Evolutionary conservation across 2,329 filamentous ascomycete genomes (phyloP), one percentile per base, ranked within the genome.

Genomic region (Lizonia empirigonia): DNA sequence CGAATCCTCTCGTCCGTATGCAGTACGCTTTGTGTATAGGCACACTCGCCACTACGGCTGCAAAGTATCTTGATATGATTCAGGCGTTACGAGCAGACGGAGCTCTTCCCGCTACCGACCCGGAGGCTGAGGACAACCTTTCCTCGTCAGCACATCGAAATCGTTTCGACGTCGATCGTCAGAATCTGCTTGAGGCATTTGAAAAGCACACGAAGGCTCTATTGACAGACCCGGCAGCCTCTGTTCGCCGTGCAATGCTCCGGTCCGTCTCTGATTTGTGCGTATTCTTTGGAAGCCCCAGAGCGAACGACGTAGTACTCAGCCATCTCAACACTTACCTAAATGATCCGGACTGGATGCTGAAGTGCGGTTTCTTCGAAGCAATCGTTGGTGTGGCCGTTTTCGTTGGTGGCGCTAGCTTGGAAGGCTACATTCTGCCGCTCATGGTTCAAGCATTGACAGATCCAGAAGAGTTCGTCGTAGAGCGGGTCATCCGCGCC

Each of bases 251-350:
- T 53, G 92, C 94, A 1, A 97, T 99, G 67, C 78, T 99, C 35
- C 88, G 88, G 7, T 97, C 94, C 7, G 92, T 99, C 0, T 88
- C 92, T 0, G 90, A 91, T 56, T 80, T 99, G 1, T 99, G 94
- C 69, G 85, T 97, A 60, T 97, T 99, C 73, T 97, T 99, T 61
- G 91, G 91, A 3, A 92, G 89, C 54, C 83, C 87, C n/a, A 88
- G 91, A 66, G 89, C 93, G 1, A 97, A 95, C 70, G 94, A 99
- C 68, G 90, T 99, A n/a, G 86, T 99, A 13, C 78, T 99, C 18
- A 96, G 91, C 24, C 94, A 99, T 75, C 79, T 99, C 22, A 97
- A 97, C 68, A 99, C 94, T 0, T 99, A 99, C 65, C 77, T 99
- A 7, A 99, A 99, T 61, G 94, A 97, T 64, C 85, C 88, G 33